Base-by-base conservation (phyloP, 2,329 filamentous ascomycete genomes). In the Incumbomyces delicatus region DNA sequence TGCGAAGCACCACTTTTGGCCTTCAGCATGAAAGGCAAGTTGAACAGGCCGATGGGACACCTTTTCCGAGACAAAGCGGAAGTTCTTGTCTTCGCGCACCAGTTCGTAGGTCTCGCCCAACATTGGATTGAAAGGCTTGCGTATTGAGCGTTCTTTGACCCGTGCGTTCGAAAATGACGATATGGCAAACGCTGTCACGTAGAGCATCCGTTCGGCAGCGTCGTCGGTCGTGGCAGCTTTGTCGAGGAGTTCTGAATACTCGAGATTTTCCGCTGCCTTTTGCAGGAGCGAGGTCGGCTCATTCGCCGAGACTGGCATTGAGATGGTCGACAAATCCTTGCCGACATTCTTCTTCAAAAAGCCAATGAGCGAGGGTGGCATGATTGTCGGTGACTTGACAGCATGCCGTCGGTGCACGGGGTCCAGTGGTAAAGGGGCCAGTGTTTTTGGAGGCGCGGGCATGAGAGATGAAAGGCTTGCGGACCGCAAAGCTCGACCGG, bases 311-410 rank as follows among this genome's bases (percentile, higher is more conserved):
- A 95, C 92, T 0, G 92, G 92, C 90, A 96, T 96, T 40, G 87
- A 89, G 54, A 98, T 94, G 2, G 88, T 94, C 50, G 87, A 95
- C 41, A 98, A 72, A 65, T 98, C 92, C 65, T 98, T 98, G 61
- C 92, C 92, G 8, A 96, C 92, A 57, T 98, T 98, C 66, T 96
- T 98, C 56, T 92, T 81, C 29, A 96, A 75, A 63, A 96, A 95
- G 0, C 87, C 86, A 55, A 98, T 95, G 44, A 98, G 71, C 62
- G 87, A 95, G 0, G 92, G 92, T 0, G 92, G 92, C 48, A 81
- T 71, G 12, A 88, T 80, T 22, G 82, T 87, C 6, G 89, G 80
- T 1, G 84, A 73, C 2, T 81, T 75, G 13, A 98, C 79, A 0
- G 78, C 82, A 6, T 69, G 73, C 48, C 92, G 79, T 30, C 92